Evolutionary conservation across 164 flowering plant genomes (phyloP).

Genomic region (Magnolia changhungtana): DNA sequence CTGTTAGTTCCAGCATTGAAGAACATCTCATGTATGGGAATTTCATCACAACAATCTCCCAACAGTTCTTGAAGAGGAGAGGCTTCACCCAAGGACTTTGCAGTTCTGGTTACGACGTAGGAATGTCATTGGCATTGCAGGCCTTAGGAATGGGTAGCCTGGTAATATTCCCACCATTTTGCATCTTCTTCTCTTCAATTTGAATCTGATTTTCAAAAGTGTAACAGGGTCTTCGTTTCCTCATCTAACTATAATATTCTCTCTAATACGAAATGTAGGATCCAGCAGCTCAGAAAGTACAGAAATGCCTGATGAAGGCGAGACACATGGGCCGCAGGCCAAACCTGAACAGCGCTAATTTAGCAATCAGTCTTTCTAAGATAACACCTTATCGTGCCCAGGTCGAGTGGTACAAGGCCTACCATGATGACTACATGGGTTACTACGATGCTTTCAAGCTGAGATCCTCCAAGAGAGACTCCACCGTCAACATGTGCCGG

Average conservation of each 20-base stretch:
- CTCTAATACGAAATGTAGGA: slow-evolving; percentile 25
- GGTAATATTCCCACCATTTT: background rate
- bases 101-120: slow-evolving; percentile 53
- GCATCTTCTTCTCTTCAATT: background rate
- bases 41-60: slow-evolving; percentile 30
- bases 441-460: slow-evolving; percentile 75
- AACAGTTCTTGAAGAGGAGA: slow-evolving; percentile 37
- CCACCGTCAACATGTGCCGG: slow-evolving; percentile 50
- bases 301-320: slow-evolving; percentile 49
- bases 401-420: slow-evolving; percentile 76
- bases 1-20: slow-evolving; percentile 30
- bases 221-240: background rate
- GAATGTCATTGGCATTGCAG: slow-evolving; percentile 54
- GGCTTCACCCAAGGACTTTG: slow-evolving; percentile 25
- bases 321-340: slow-evolving; percentile 45
- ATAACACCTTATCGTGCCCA: slow-evolving; percentile 54
- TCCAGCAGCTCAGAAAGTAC: slow-evolving; percentile 18
- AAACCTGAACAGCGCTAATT: slow-evolving; percentile 45
- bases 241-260: background rate
- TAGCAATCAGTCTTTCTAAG: slow-evolving; percentile 47
- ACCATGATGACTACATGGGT: slow-evolving; percentile 64
- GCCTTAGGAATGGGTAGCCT: slow-evolving; percentile 36
- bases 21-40: slow-evolving; percentile 65
- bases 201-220: background rate
- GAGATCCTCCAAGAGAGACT: slow-evolving; percentile 37